Evolutionary conservation across 2,329 filamentous ascomycete species (phyloP), one percentile per base, ranked within the genome.

Genomic region (Fusarium chuoi): DNA sequence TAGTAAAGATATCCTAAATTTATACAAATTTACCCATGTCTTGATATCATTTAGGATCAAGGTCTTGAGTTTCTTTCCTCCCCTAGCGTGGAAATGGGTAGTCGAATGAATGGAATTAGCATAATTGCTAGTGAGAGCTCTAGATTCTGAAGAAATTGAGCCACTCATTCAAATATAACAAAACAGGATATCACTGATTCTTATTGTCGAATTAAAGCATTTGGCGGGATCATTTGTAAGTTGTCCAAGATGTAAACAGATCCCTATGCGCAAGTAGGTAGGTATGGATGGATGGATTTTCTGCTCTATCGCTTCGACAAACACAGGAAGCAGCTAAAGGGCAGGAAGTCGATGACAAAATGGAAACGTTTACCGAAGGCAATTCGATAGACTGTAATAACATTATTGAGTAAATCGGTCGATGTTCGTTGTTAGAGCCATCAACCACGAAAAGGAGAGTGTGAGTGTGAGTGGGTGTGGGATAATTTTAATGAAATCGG

Each of bases 401-500:
- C 20, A 45, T 28, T 44, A 6, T 62, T 41, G 22, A 45, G 45
- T 41, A 20, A n/a, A 41, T 33, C 14, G 18, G 42, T 42, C 33
- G n/a, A 70, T 38, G 39, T 55, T 39, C 24, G 22, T 69, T 56
- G 30, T 38, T 44, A 35, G 42, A 24, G 54, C 30, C 46, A 54
- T 48, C 52, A 28, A 56, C 26, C 55, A 59, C 45, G 55, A 71
- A 72, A 65, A 65, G 70, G 66, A 60, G 67, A 51, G 45, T 41
- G 18, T 17, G 26, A 62, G 60, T 67, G 17, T 17, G 26, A 59
- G 60, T 68, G 61, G 51, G 24, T 44, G 58, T 62, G 68, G 60
- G 54, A 75, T 75, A 74, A 73, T 74, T 68, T 74, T 59, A 68
- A 71, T 56, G 55, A 65, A 71, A 51, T 62, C 62, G 42, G 44